Percentiles rank a stretch among this genome's conserved stretches.
Evolutionary conservation across 768 basidiomycete genomes (phyloP).

Genomic region (Tricholoma flavovirens): DNA sequence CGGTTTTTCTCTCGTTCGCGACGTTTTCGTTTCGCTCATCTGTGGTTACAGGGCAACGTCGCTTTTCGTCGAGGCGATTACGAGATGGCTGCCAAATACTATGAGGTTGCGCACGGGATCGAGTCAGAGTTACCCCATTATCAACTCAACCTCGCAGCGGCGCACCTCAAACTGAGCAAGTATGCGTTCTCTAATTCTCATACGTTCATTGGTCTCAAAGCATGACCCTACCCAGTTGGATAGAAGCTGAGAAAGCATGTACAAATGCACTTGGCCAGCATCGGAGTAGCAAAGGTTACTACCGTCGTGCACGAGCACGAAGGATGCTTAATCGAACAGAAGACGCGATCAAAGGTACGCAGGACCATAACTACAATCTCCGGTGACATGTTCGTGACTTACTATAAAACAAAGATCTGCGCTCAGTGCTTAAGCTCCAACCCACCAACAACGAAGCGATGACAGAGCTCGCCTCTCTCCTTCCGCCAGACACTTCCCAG

Average conservation of each 20-base stretch:
- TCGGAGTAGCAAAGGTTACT: constrained; percentile 63
- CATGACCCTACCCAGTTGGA: constrained; percentile 43
- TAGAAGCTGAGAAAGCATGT: constrained; percentile 67
- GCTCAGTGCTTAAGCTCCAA: constrained; percentile 54
- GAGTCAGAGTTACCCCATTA: constrained; percentile 74
- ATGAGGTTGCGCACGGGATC: constrained; percentile 53
- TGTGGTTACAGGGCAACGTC: constrained; percentile 47
- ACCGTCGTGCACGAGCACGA: constrained; percentile 61
- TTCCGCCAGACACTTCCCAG: constrained; percentile 18
- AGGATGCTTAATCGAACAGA: constrained; percentile 50
- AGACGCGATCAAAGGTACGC: constrained; percentile 56
- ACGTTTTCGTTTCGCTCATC: constrained; percentile 5
- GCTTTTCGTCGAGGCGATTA: constrained; percentile 65
- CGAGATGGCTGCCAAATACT: constrained; percentile 47
- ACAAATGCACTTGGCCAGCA: constrained; percentile 60
- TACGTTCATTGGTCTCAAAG: background rate
- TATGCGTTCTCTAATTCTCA: constrained; percentile 28
- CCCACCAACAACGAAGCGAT: constrained; percentile 60
- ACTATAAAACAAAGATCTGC: constrained; percentile 42
- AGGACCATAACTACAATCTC: background rate
- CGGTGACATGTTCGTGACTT: background rate
- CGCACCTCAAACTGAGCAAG: constrained; percentile 66
- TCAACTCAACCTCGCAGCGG: constrained; percentile 71
- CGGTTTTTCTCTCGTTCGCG: background rate
- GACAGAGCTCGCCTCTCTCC: constrained; percentile 44